Conservation (phyloP, 2,329 filamentous ascomycete genomes). For the Dactylellina haptotyla region DNA sequence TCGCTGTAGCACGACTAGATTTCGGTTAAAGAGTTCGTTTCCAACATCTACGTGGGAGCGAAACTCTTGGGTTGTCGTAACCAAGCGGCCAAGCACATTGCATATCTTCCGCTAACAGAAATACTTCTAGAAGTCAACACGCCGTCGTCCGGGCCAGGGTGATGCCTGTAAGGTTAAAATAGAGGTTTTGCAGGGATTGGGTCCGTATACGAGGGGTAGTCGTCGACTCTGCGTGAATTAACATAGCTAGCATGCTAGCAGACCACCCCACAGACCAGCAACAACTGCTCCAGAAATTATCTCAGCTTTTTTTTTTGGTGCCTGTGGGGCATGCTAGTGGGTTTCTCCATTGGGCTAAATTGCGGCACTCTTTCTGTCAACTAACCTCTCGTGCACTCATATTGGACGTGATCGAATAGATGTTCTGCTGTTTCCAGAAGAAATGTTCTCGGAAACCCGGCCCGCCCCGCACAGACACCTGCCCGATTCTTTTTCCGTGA, state of each 20-base stretch:
- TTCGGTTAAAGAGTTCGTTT: conserved; percentile 53
- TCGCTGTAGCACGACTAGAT: conserved; percentile 41
- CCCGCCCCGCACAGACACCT: conserved; percentile 40
- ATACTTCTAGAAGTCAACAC: conserved; percentile 44
- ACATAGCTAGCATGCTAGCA: background rate
- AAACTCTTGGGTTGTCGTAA: conserved; percentile 22
- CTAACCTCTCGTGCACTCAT: background rate
- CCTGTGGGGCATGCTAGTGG: conserved; percentile 24
- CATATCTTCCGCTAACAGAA: conserved; percentile 26
- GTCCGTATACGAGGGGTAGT: conserved; percentile 44
- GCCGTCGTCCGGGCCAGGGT: conserved; percentile 20
- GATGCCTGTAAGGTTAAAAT: conserved; percentile 49
- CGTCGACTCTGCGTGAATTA: conserved; percentile 41
- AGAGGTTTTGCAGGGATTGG: conserved; percentile 41
- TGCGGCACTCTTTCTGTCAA: conserved; percentile 30
- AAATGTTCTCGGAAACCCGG: conserved; percentile 45
- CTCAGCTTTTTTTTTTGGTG: conserved; percentile 14
- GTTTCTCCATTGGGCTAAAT: conserved; percentile 52
- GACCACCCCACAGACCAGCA: conserved; percentile 14
- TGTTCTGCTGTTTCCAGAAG: conserved; percentile 44
- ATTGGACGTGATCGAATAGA: conserved; percentile 45
- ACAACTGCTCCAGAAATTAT: background rate
- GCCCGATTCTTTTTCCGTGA: conserved; percentile 18
- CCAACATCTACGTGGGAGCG: conserved; percentile 27
- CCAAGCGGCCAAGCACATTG: conserved; percentile 24